A percentile compares a stretch with the other conserved stretches of the same genome.
These are phyloP conservation scores for Ogataea zsoltii DNA, from an alignment of 805 yeast species.

Conservation along the genomic window DNA sequence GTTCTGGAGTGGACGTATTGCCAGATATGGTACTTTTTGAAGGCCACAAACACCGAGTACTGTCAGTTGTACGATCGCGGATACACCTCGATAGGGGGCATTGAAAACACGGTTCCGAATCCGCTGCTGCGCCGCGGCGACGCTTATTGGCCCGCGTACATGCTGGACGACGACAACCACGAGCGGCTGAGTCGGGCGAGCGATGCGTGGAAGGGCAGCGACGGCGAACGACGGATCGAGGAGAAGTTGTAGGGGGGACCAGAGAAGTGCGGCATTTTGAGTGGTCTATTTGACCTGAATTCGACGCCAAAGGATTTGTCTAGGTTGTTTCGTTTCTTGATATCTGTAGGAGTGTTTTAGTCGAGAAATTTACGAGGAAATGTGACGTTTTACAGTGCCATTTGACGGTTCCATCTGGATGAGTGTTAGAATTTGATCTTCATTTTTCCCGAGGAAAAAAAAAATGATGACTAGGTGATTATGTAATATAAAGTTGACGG, in stretches of 20 bases:
- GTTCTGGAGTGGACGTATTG: slow-evolving; percentile 83
- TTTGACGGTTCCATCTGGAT: no score
- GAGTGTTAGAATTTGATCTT: no score
- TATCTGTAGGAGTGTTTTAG: no score
- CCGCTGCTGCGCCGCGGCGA: slow-evolving; percentile 47
- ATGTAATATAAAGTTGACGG: no score
- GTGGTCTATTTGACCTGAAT: no score
- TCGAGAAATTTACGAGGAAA: no score
- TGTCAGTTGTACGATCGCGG: slow-evolving; percentile 81
- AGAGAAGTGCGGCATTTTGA: no score
- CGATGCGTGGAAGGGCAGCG: slow-evolving; percentile 12
- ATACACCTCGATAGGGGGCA: slow-evolving; percentile 87
- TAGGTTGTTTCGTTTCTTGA: no score
- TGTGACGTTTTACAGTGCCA: no score
- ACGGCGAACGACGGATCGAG: slow-evolving; percentile 10
- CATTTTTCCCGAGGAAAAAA: no score
- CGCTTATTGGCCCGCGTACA: slow-evolving; percentile 52
- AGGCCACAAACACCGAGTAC: slow-evolving; percentile 58
- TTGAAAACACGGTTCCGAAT: slow-evolving; percentile 67
- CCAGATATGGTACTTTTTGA: slow-evolving; percentile 83
- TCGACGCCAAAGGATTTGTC: no score
- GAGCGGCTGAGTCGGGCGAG: slow-evolving; percentile 47
- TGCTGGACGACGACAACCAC: slow-evolving; percentile 57
- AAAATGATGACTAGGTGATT: no score
- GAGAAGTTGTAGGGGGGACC: slow-evolving; percentile 15